These are phyloP conservation scores for Annona squamosa DNA, from an alignment of 164 flowering plant species.

Conservation along the genomic window DNA sequence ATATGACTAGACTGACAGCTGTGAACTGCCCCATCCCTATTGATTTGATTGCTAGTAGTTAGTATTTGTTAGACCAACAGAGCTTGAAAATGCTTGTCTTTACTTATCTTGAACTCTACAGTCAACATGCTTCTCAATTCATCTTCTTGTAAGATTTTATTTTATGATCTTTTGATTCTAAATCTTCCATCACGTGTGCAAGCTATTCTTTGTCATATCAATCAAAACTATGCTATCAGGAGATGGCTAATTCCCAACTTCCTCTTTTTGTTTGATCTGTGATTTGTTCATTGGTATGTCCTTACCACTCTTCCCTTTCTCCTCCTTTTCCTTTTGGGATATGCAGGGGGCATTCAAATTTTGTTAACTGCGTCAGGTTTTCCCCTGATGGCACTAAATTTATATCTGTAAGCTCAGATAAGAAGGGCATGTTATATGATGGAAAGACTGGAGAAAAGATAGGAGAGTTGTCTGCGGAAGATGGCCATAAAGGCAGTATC, in stretches of 20 bases:
- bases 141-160: not conserved
- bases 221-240: too few species aligned
- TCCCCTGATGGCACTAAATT: constrained; percentile 95
- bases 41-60: too few species aligned
- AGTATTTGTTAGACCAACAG: too few species aligned
- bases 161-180: not conserved
- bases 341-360: constrained; percentile 89
- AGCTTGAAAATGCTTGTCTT: not conserved
- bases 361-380: constrained; percentile 87
- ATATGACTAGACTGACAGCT: too few species aligned
- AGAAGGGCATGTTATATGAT: constrained; percentile 78
- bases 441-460: constrained; percentile 80
- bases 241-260: not conserved
- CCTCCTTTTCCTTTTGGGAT: constrained; percentile 3
- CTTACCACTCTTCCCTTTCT: not conserved
- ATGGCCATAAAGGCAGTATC: constrained; percentile 90
- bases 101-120: not conserved
- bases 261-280: not conserved
- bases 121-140: not conserved
- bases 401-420: constrained; percentile 93
- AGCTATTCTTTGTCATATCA: too few species aligned
- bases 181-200: too few species aligned
- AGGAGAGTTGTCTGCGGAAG: constrained; percentile 75
- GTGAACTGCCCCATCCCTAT: too few species aligned
- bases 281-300: not conserved